phyloP scores from a whole-genome alignment of 306 rosid species.

The Begonia fuchsioides region DNA sequence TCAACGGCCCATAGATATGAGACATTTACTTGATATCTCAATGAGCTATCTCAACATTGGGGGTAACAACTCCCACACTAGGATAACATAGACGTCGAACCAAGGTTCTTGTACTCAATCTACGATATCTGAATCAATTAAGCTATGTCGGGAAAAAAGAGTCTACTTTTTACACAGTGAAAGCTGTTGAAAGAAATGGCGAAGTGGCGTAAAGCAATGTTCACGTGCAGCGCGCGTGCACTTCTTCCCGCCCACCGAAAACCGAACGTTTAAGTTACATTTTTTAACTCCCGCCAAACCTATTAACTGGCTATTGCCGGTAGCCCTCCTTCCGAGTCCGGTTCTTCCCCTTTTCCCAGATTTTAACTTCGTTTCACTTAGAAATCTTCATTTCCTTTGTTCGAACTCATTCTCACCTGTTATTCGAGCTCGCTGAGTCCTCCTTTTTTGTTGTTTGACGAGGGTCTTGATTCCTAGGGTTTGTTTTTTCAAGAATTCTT shows the following conservation, averaged over 20 bases:
- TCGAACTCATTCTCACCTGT: background rate
- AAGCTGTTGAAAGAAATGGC: slow-evolving; percentile 23
- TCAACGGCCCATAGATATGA: too few species aligned
- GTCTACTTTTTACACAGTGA: slow-evolving; percentile 45
- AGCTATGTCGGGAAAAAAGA: too few species aligned
- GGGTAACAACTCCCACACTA: too few species aligned
- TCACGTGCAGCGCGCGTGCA: background rate
- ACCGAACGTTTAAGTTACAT: background rate
- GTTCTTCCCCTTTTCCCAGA: background rate
- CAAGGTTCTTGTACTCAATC: too few species aligned
- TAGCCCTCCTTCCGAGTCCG: background rate
- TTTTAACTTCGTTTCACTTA: slow-evolving; percentile 1
- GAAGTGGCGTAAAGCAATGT: background rate
- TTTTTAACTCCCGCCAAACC: slow-evolving; percentile 16
- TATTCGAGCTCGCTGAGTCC: background rate
- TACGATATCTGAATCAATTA: too few species aligned
- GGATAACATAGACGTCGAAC: too few species aligned
- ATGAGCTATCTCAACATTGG: too few species aligned
- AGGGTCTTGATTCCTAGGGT: slow-evolving; percentile 20
- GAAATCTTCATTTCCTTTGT: background rate
- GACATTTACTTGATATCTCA: too few species aligned
- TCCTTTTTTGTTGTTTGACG: slow-evolving; percentile 6
- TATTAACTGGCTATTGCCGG: slow-evolving; percentile 6
- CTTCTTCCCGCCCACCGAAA: slow-evolving; percentile 1
- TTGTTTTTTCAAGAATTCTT: background rate